phyloP scores from a whole-genome alignment of 1,284 basidiomycete genomes.

The Ustilago bromivora region DNA sequence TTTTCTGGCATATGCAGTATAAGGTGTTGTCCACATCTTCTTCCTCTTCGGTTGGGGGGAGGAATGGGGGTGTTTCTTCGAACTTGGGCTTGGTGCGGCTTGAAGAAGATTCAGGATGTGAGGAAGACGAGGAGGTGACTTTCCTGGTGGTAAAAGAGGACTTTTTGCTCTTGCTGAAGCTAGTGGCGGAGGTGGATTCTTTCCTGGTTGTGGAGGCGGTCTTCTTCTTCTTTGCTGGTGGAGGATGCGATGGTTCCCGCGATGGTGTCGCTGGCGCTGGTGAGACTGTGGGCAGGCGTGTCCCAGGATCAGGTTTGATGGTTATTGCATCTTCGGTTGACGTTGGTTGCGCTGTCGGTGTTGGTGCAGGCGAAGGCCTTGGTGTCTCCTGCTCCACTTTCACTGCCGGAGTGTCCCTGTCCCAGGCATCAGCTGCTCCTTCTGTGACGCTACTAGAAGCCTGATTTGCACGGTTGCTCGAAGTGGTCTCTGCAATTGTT shows the following conservation, averaged over 20 bases:
- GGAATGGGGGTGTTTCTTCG: slow-evolving; percentile 6
- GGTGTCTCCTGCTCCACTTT: slow-evolving; percentile 6
- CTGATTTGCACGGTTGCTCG: not conserved
- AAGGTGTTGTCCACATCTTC: slow-evolving; percentile 49
- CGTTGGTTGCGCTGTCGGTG: not conserved
- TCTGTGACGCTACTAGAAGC: not conserved
- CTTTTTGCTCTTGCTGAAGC: slow-evolving; percentile 30
- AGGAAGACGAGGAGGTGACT: not conserved
- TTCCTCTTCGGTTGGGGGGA: slow-evolving; percentile 3
- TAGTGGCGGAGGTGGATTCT: slow-evolving; percentile 8
- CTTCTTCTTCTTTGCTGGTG: slow-evolving; percentile 37
- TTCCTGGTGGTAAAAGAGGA: slow-evolving; percentile 6
- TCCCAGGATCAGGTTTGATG: slow-evolving; percentile 7
- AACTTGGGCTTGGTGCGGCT: slow-evolving; percentile 11
- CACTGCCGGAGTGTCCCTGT: not conserved
- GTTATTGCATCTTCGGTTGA: not conserved
- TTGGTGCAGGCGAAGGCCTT: not conserved
- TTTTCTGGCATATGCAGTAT: slow-evolving; percentile 53
- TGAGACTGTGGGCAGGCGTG: not conserved
- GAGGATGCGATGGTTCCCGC: not conserved
- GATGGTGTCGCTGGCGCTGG: not conserved
- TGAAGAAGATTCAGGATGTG: not conserved
- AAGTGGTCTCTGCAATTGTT: not conserved
- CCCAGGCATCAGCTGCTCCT: not conserved
- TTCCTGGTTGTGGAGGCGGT: slow-evolving; percentile 14